phyloP scores from a whole-genome alignment of 2,329 filamentous ascomycete species.

The Monilinia aucupariae region DNA sequence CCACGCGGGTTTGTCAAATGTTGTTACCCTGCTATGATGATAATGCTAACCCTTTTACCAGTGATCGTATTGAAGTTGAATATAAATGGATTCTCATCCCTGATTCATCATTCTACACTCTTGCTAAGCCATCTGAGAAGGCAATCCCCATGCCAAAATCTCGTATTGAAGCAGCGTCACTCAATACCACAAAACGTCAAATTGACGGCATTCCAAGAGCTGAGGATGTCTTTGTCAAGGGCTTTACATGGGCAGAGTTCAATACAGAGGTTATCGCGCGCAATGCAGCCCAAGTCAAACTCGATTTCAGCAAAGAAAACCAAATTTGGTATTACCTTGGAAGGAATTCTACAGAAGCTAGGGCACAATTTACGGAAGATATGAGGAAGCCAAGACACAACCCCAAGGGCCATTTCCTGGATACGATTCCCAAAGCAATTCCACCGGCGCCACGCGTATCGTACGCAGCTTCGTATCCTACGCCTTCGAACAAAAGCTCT shows the following conservation, averaged over 20 bases:
- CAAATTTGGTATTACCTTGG: slow-evolving; percentile 88
- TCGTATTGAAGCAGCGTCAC: slow-evolving; percentile 56
- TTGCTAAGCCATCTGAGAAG: slow-evolving; percentile 68
- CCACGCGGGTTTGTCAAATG: slow-evolving; percentile 67
- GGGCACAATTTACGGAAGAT: slow-evolving; percentile 85
- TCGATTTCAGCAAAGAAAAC: slow-evolving; percentile 67
- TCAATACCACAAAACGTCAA: slow-evolving; percentile 59
- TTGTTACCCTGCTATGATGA: slow-evolving; percentile 16
- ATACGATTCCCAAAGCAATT: slow-evolving; percentile 55
- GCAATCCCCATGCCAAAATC: slow-evolving; percentile 66
- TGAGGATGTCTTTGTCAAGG: slow-evolving; percentile 62
- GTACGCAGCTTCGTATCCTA: slow-evolving; percentile 33
- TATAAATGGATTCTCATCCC: slow-evolving; percentile 79
- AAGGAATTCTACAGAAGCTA: slow-evolving; percentile 79
- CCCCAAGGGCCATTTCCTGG: slow-evolving; percentile 64
- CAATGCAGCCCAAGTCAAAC: slow-evolving; percentile 58
- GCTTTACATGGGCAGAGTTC: slow-evolving; percentile 76
- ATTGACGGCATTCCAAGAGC: slow-evolving; percentile 58
- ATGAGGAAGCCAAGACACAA: slow-evolving; percentile 55
- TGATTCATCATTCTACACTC: slow-evolving; percentile 62
- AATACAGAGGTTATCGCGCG: slow-evolving; percentile 52
- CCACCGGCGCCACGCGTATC: slow-evolving; percentile 39
- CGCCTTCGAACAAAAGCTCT: slow-evolving; percentile 24
- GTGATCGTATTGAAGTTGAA: slow-evolving; percentile 70
- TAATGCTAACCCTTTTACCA: slow-evolving; percentile 43